These are phyloP conservation scores for Solanum rostratum DNA, from an alignment of 257 asterid genomes.

Conservation along the genomic window DNA sequence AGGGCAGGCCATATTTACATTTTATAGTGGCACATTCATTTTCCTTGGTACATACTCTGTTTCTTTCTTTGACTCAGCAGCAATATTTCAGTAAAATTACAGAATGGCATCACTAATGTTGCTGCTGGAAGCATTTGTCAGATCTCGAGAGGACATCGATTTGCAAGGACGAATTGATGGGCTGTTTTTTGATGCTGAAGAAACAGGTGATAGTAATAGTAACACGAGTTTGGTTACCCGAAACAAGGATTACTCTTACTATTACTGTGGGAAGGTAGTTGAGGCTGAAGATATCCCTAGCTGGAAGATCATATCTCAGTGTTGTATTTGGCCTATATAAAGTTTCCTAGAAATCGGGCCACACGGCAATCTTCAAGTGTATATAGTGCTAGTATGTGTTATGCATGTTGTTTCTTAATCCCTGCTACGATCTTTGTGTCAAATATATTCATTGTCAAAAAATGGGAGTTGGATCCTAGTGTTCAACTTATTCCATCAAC, in stretches of 20 bases:
- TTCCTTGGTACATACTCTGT: not conserved
- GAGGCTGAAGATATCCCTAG: not conserved
- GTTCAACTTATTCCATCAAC: not conserved
- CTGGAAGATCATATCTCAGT: not conserved
- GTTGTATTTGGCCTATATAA: not conserved
- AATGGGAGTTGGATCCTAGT: not conserved
- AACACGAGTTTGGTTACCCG: not conserved
- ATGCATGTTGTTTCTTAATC: not conserved
- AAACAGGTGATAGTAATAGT: not conserved
- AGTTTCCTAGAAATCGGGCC: not conserved
- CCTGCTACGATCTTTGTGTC: not conserved
- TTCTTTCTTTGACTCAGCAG: not conserved
- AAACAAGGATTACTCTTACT: not conserved
- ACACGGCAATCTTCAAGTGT: not conserved
- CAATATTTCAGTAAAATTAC: not conserved
- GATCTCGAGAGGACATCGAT: not conserved
- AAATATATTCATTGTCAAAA: not conserved
- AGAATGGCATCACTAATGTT: slow-evolving; percentile 15
- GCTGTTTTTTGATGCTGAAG: not conserved
- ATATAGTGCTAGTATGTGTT: not conserved
- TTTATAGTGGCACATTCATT: not conserved
- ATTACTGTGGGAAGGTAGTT: not conserved
- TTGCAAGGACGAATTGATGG: not conserved
- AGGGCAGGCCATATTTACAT: not conserved
- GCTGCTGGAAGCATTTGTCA: slow-evolving; percentile 2